Evolutionary conservation across 768 basidiomycete species (phyloP).

Genomic region (Lactarius akahatsu): DNA sequence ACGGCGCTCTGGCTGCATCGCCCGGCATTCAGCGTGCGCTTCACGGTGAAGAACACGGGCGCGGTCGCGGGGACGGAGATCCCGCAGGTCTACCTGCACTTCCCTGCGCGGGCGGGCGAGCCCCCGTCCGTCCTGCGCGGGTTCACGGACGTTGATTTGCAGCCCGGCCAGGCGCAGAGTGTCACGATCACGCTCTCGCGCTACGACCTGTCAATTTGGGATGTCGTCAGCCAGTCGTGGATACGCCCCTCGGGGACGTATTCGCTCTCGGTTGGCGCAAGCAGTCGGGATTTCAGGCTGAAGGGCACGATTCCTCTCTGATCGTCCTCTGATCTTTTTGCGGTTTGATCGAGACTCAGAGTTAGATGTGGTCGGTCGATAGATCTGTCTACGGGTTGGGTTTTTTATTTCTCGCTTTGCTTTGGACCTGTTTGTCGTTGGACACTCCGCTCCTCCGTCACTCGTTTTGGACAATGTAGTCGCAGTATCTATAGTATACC

Average conservation of each 20-base stretch:
- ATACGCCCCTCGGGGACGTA: slow-evolving; percentile 35
- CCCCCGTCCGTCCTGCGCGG: slow-evolving; percentile 61
- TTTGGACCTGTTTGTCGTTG: not conserved
- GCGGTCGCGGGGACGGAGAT: slow-evolving; percentile 64
- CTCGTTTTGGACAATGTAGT: not conserved
- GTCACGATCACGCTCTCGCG: slow-evolving; percentile 30
- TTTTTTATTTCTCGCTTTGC: not conserved
- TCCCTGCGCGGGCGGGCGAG: slow-evolving; percentile 60
- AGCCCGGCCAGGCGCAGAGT: slow-evolving; percentile 28
- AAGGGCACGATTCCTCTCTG: slow-evolving; percentile 10
- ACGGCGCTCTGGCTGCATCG: slow-evolving; percentile 69
- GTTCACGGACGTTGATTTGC: slow-evolving; percentile 30
- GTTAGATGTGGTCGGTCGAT: not conserved
- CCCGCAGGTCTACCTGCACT: slow-evolving; percentile 74
- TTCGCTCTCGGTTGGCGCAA: slow-evolving; percentile 35
- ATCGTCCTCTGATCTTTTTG: not conserved
- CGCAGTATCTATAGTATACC: too few relatives aligned
- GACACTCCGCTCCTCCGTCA: not conserved
- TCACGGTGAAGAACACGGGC: slow-evolving; percentile 68
- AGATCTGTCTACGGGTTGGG: not conserved
- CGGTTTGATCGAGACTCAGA: not conserved
- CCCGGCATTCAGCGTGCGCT: slow-evolving; percentile 60
- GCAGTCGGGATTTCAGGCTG: slow-evolving; percentile 27
- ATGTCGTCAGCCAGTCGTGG: slow-evolving; percentile 39
- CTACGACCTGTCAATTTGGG: slow-evolving; percentile 36